phyloP scores from a whole-genome alignment of 1,284 basidiomycete genomes.

The Trichosporon inkin region DNA sequence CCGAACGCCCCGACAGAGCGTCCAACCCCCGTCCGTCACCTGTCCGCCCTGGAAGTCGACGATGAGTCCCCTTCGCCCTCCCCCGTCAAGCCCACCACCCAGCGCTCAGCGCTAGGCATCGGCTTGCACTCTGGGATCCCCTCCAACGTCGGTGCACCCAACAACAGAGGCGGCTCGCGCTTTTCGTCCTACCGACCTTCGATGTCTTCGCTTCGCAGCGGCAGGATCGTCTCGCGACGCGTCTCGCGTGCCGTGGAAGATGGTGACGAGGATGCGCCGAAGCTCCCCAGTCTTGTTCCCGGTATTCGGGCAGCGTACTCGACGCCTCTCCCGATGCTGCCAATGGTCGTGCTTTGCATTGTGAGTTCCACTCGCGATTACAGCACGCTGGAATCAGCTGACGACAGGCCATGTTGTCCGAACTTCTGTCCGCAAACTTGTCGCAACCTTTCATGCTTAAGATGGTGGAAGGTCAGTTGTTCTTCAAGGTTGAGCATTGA shows the following conservation, averaged over 20 bases:
- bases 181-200: conserved; percentile 3
- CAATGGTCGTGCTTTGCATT: conserved; percentile 86
- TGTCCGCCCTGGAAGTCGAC: conserved; percentile 10
- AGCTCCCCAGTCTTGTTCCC: conserved; percentile 47
- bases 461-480: conserved; percentile 75
- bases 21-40: not conserved
- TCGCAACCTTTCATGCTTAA: conserved; percentile 82
- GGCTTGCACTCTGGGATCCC: not conserved
- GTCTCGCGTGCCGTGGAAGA: conserved; percentile 12
- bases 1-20: not conserved
- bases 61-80: conserved; percentile 10
- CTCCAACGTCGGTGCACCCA: not conserved
- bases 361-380: conserved; percentile 53
- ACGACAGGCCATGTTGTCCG: conserved; percentile 77
- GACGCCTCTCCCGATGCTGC: conserved; percentile 78
- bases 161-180: not conserved
- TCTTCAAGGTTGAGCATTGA: not conserved
- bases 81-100: conserved; percentile 2
- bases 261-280: conserved; percentile 33
- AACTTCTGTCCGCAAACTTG: conserved; percentile 86
- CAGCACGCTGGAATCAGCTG: not conserved
- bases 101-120: conserved; percentile 12
- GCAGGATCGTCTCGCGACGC: conserved; percentile 14
- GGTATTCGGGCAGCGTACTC: conserved; percentile 51
- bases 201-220: conserved; percentile 5